Evolutionary conservation across 2,329 filamentous ascomycete genomes (phyloP), one percentile per base, ranked within the genome.

Genomic region (Arachnopeziza araneosa): DNA sequence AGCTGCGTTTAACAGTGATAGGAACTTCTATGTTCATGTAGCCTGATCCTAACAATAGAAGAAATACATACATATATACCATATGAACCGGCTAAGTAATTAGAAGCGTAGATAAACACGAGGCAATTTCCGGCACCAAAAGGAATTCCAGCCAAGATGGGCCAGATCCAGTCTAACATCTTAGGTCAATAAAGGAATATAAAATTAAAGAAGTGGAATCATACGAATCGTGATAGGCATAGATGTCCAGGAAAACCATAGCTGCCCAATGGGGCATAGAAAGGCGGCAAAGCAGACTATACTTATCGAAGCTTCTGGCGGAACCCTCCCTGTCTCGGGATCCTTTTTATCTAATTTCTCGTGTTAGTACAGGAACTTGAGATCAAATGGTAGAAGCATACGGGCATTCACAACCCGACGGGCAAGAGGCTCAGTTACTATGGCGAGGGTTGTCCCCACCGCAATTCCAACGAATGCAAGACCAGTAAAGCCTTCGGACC

Each of bases 191-290:
- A 30, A 9, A 30, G 26, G 26, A 30, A 30, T 30, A 30, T 4
- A 30, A 30, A 30, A n/a, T n/a, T 9, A 30, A 30, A 30, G 26
- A 5, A 30, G 26, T 30, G 9, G 26, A 9, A 30, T 5, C 26
- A 9, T 30, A 30, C 26, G 92, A 32, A 96, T 90, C 4, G 83
- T 82, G 0, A 75, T 76, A 0, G 92, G 92, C 0, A 91, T 83
- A 62, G 87, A 92, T 0, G 92, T 96, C 91, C 91, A 96, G 0
- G 90, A 85, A 70, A 97, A 97, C 73, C 87, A 88, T 24, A 97
- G 82, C 73, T 96, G 88, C 19, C 92, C 93, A 2, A 90, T 73
- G 0, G 91, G 89, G 0, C 89, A 85, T 0, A 91, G 77, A 1
- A 96, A 72, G 0, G 90, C 84, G 2, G 89, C 90, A 24, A 96